Evolutionary conservation across 2,329 filamentous ascomycete genomes (phyloP), one percentile per base, ranked within the genome.

Genomic region (Hymenoscyphus fraxineus): DNA sequence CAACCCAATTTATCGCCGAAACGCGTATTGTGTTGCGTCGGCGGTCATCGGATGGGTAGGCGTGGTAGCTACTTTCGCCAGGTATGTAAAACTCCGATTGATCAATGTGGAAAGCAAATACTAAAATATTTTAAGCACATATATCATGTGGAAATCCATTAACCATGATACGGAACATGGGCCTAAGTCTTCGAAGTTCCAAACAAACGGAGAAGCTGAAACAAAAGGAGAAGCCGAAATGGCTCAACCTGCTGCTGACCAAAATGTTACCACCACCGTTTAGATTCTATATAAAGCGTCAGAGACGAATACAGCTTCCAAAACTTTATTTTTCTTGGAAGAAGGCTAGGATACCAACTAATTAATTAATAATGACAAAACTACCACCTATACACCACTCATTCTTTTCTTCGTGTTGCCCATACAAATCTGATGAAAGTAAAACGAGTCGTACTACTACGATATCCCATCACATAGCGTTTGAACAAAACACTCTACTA

Each of bases 31-130:
- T 9, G 71, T 86, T 62, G 81, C 82, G 0, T 80, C 80, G 47
- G 78, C 81, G 3, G 81, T 85, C 0, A 80, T 85, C 27, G 69
- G 82, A 16, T 86, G 84, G 83, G 75, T 80, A 0, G 84, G 83
- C 0, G 78, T 80, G 70, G 64, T 83, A 1, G 78, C 76, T 16
- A 81, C 82, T 0, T 76, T 83, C 63, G 77, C 78, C 6, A 81
- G 79, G 79, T 81, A 67, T 64, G 73, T 69, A 9, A 54, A 54
- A 12, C 40, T 16, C 6, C 38, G 40, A 10, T 19, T 12, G 5
- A 6, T 32, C 12, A 12, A 15, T 15, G 12, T 38, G 9, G 32
- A 16, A 41, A n/a, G 40, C 51, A 15, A 54, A 39, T 61, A 27
- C 35, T 67, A 16, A 56, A 3, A 15, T 19, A 57, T 35, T 12